Evolutionary conservation across 345 rosid genomes (phyloP).

Genomic region (Moricandia moricandioides): DNA sequence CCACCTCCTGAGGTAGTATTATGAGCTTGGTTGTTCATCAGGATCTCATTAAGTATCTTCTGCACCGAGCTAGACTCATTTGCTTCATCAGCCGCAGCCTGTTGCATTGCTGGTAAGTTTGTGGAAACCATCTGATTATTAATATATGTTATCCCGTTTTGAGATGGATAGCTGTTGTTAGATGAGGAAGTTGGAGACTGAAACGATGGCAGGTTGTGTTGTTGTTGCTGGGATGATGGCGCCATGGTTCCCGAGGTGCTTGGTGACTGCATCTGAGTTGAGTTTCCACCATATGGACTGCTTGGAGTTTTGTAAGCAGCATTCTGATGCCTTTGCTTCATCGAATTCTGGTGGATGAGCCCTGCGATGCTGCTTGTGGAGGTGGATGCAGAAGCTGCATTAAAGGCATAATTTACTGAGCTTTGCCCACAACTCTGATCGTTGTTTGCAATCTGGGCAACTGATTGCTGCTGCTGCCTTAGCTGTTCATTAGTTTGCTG

Average conservation of each 20-base stretch:
- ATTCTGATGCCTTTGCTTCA: conserved; percentile 78
- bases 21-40: conserved; percentile 42
- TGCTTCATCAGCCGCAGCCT: conserved; percentile 55
- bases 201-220: conserved; percentile 60
- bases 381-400: conserved; percentile 42
- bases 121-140: conserved; percentile 51
- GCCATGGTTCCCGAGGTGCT: conserved; percentile 66
- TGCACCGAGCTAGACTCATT: conserved; percentile 79
- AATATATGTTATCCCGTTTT: conserved; percentile 46
- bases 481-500: conserved; percentile 64
- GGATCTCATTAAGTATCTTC: conserved; percentile 74
- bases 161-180: conserved; percentile 53
- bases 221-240: conserved; percentile 43
- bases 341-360: conserved; percentile 84
- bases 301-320: conserved; percentile 61
- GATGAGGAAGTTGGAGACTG: conserved; percentile 71
- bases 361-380: conserved; percentile 77
- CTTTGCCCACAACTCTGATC: conserved; percentile 57
- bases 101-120: conserved; percentile 64
- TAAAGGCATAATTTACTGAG: conserved; percentile 51
- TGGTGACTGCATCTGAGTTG: conserved; percentile 76
- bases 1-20: conserved; percentile 46
- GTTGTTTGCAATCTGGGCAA: conserved; percentile 45
- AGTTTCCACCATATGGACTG: conserved; percentile 76
- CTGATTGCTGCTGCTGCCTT: conserved; percentile 20